Evolutionary conservation across 805 yeast species (phyloP).

Genomic region (Candida cerambycidarum): DNA sequence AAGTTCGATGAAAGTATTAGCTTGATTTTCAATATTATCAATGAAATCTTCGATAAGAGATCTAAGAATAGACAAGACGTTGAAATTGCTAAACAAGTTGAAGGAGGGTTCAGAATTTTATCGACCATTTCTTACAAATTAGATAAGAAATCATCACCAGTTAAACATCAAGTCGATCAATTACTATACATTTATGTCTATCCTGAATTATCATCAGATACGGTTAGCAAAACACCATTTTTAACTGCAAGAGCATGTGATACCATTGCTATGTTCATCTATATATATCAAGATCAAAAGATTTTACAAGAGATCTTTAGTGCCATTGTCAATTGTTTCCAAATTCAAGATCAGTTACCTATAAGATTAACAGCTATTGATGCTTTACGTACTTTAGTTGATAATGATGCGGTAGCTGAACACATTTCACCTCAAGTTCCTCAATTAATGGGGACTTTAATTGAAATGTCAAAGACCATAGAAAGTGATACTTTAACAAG

Average conservation of each 20-base stretch:
- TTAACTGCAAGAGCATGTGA: constrained; percentile 49
- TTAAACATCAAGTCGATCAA: constrained; percentile 39
- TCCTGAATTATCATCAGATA: constrained; percentile 38
- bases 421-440: constrained; percentile 45
- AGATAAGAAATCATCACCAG: constrained; percentile 36
- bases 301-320: constrained; percentile 42
- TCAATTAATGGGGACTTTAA: constrained; percentile 43
- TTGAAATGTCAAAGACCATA: constrained; percentile 44
- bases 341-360: constrained; percentile 45
- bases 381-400: constrained; percentile 48
- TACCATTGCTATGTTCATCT: constrained; percentile 40
- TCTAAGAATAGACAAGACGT: constrained; percentile 26
- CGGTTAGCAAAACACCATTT: constrained; percentile 34
- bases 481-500: constrained; percentile 45
- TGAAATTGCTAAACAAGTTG: constrained; percentile 34
- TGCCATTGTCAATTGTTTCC: constrained; percentile 41
- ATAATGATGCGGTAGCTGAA: constrained; percentile 46
- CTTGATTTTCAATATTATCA: constrained; percentile 30
- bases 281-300: constrained; percentile 33
- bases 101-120: constrained; percentile 43
- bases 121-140: constrained; percentile 41
- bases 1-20: constrained; percentile 40
- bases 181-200: constrained; percentile 37
- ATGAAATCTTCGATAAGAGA: constrained; percentile 36
- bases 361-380: constrained; percentile 52